Base-by-base conservation (phyloP, 2,329 filamentous ascomycete genomes). In the Lecanicillium sp. region DNA sequence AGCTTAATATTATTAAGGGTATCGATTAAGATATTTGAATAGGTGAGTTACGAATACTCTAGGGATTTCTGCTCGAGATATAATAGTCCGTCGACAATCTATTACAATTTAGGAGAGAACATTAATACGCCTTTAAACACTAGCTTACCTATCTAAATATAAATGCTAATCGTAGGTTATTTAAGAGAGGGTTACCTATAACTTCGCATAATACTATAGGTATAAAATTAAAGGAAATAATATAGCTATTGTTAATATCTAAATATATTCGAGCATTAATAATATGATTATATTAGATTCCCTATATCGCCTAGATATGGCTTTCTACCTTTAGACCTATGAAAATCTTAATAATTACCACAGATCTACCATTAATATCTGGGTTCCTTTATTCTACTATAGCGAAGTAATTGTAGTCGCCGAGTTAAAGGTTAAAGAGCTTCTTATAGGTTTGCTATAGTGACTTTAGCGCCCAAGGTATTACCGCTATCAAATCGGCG, bases 1-100 rank as follows among this genome's bases (percentile, higher is more conserved):
- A 51, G 44, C 33, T 51, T 51, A 12, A 51, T 26, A 15, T 36
- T 48, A 30, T 44, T 32, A 24, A 40, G 24, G 11, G 14, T 24
- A 30, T 51, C 26, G 17, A 51, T 30, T 20, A 51, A 32, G 10
- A 51, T 48, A 44, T 48, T 51, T 14, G 44, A 51, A 42, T 21
- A 41, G 12, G 36, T 48, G n/a, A 51, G 32, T 40, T 44, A 24
- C 15, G 29, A 27, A 33, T 51, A 39, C 20, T 51, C 38, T n/a
- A 51, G 44, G 5, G 27, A 19, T 7, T 48, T 51, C 11, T 51
- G 12, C 17, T 51, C 39, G 12, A 51, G 35, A 26, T 51, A 51
- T 10, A 36, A 26, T 12, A 51, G 44, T 12, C 49, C 39, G 20
- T 51, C 33, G 14, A 51, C 8, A 27, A 51, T 36, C 36, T 51